Evolutionary conservation across 177 flowering plant genomes (phyloP), one percentile per base, ranked within the genome.

Genomic region (Vitis hybrid): DNA sequence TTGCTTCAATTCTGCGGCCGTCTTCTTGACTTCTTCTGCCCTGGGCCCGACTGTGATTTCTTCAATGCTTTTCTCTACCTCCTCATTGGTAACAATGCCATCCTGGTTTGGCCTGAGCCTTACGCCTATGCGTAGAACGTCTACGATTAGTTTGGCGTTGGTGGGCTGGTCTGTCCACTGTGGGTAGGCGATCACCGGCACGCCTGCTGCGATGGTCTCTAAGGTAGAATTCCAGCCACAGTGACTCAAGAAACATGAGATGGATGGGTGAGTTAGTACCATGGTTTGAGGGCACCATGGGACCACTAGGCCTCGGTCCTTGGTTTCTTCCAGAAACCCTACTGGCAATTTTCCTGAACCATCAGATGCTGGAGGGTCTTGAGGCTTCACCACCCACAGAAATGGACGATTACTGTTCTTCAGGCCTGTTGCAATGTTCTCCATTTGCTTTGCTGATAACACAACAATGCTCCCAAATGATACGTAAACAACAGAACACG

Each of bases 151-250:
- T 75, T 81, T 85, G 1, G 86, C 84, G 60, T 85, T 80, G 1
- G 84, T 79, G 2, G 82, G 80, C 69, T 83, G 88, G 57, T 85
- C 88, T 0, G 75, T 68, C 86, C 85, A 85, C 45, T 72, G 74
- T 0, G 86, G 88, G 23, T 19, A 80, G 8, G 76, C 78, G 8
- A 81, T 73, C 34, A 83, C 62, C 5, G 86, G 88, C 23, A 79
- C 75, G 2, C 84, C 88, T 0, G 79, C 69, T 1, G 54, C 34
- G 3, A 83, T 26, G 0, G 81, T 66, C 52, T 81, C 88, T n/a
- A 80, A 23, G 50, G 65, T 50, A 2, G 86, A 83, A 60, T 77
- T 82, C 88, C 88, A 83, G 6, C 84, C 88, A 60, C 88, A 85
- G 56, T 84, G 88, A 1, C 78, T 83, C 1, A 85, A 14, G 23